These are phyloP conservation scores for Dryadomyces quercivorus DNA, from an alignment of 2,329 filamentous ascomycete species.

Conservation along the genomic window DNA sequence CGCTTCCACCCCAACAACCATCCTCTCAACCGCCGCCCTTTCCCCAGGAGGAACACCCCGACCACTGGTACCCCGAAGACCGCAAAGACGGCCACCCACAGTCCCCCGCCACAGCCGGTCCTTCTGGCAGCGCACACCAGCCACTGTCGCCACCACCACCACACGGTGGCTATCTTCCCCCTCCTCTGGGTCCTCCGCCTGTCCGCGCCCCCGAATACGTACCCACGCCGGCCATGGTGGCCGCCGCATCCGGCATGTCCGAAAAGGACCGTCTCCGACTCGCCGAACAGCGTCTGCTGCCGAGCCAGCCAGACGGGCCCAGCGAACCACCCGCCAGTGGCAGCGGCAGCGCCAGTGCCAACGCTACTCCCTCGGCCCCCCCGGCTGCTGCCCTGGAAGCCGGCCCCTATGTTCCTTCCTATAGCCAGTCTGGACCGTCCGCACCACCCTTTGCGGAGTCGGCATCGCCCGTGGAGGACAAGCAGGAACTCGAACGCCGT, in stretches of 20 bases:
- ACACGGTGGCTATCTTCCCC: constrained; percentile 2
- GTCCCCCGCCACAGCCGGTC: not conserved
- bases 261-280: constrained; percentile 74
- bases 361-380: constrained; percentile 26
- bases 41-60: not conserved
- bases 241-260: constrained; percentile 48
- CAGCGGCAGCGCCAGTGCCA: not conserved
- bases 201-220: constrained; percentile 29
- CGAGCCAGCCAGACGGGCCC: constrained; percentile 57
- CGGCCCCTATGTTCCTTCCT: not conserved
- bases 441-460: not conserved
- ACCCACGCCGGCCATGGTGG: constrained; percentile 42
- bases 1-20: constrained; percentile 11
- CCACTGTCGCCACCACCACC: not conserved
- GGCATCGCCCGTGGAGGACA: constrained; percentile 48
- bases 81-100: constrained; percentile 13
- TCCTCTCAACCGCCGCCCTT: constrained; percentile 1
- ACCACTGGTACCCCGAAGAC: constrained; percentile 8
- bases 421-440: not conserved
- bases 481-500: constrained; percentile 61
- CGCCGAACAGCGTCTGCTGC: constrained; percentile 68
- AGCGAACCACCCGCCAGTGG: constrained; percentile 23
- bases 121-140: not conserved
- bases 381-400: constrained; percentile 29
- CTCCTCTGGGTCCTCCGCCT: constrained; percentile 16